Percentiles rank a stretch among this genome's conserved stretches.
These are phyloP conservation scores for Puccinia coronata DNA, from an alignment of 1,284 basidiomycete genomes.

Conservation along the genomic window DNA sequence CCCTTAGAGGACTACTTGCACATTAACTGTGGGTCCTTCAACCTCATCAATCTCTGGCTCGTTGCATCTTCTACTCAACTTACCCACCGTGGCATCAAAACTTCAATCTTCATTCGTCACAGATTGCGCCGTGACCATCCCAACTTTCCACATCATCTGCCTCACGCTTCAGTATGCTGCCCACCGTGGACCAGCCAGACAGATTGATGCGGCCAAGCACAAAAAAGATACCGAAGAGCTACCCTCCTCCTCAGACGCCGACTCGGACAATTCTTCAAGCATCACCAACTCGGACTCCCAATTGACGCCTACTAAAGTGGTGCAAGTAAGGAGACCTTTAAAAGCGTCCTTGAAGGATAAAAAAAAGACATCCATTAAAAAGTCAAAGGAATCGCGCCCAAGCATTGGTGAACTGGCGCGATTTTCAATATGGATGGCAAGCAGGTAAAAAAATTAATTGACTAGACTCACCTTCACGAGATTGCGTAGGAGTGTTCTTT, in stretches of 20 bases:
- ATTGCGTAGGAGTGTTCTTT: not conserved
- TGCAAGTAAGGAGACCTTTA: not conserved
- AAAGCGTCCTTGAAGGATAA: not conserved
- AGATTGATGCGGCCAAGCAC: conserved; percentile 29
- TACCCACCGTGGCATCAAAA: not conserved
- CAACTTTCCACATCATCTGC: conserved; percentile 41
- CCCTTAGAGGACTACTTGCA: conserved; percentile 40
- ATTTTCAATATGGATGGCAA: conserved; percentile 27
- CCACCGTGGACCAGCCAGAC: conserved; percentile 9
- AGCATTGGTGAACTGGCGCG: conserved; percentile 15
- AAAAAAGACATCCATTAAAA: not conserved
- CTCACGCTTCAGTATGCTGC: conserved; percentile 24
- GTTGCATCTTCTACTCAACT: not conserved
- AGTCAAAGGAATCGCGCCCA: not conserved
- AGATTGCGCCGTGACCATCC: conserved; percentile 30
- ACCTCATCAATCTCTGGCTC: not conserved
- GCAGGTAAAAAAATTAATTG: conserved; percentile 21
- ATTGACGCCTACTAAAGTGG: not conserved
- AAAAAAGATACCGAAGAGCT: conserved; percentile 25
- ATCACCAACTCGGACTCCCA: conserved; percentile 32
- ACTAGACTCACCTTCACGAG: not conserved
- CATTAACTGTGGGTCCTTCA: conserved; percentile 30
- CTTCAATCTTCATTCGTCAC: not conserved
- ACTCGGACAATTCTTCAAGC: conserved; percentile 28
- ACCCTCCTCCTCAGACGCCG: conserved; percentile 16